A percentile compares a stretch with the other conserved stretches of the same genome.
Conservation (phyloP, 176 grass and related monocot genomes). For the Metroxylon sagu region DNA sequence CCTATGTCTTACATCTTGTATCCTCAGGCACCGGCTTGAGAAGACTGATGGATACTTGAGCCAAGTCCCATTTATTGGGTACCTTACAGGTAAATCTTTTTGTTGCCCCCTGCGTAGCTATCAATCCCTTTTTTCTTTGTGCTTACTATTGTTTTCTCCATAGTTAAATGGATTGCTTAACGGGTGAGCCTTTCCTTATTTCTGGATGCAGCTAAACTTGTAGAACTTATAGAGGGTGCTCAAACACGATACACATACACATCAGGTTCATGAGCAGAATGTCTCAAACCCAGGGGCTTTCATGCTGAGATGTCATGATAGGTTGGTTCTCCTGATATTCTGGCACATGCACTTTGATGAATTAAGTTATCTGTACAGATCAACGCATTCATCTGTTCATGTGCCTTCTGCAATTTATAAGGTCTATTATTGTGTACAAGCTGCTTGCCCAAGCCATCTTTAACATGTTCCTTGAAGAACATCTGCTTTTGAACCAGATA, state of each 20-base stretch:
- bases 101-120: not conserved
- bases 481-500: too few relatives aligned
- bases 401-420: too few relatives aligned
- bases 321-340: not conserved
- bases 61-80: conserved; percentile 68
- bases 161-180: too few relatives aligned
- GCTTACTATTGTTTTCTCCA: too few relatives aligned
- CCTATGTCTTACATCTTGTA: conserved; percentile 12
- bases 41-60: conserved; percentile 55
- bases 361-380: not conserved
- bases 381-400: not conserved
- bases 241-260: conserved; percentile 92
- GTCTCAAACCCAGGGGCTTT: not conserved
- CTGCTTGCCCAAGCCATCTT: too few relatives aligned
- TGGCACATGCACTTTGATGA: not conserved
- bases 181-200: conserved; percentile 4
- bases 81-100: conserved; percentile 42
- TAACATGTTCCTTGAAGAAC: too few relatives aligned
- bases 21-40: conserved; percentile 63
- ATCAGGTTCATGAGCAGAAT: conserved; percentile 58
- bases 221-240: conserved; percentile 77
- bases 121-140: too few relatives aligned
- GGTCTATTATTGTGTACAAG: too few relatives aligned
- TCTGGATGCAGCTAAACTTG: conserved; percentile 54
- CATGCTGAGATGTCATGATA: not conserved